A percentile compares a stretch with the other conserved stretches of the same genome.
These are phyloP conservation scores for Scedosporium minutisporum DNA, from an alignment of 2,329 filamentous ascomycete genomes.

Conservation along the genomic window DNA sequence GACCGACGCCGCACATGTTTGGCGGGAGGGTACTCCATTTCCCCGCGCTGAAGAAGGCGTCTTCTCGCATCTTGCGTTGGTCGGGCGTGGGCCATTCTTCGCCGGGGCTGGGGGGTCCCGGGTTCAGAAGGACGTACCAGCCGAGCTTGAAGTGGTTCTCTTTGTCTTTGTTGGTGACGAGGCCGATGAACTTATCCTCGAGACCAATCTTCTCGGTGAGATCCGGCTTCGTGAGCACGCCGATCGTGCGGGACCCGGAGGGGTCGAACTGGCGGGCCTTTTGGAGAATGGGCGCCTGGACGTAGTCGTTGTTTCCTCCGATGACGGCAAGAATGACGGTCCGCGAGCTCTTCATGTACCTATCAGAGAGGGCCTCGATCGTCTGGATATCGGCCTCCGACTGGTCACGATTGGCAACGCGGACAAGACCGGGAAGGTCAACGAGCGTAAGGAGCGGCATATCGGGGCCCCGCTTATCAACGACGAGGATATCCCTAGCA, in stretches of 20 bases:
- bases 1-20: slow-evolving; percentile 35
- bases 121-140: slow-evolving; percentile 43
- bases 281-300: slow-evolving; percentile 40
- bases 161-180: slow-evolving; percentile 39
- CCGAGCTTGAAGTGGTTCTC: slow-evolving; percentile 41
- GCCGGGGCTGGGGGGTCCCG: slow-evolving; percentile 30
- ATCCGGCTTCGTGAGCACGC: slow-evolving; percentile 43
- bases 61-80: slow-evolving; percentile 31
- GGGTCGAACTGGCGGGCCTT: slow-evolving; percentile 43
- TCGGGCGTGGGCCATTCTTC: slow-evolving; percentile 33
- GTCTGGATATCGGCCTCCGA: slow-evolving; percentile 41
- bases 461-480: slow-evolving; percentile 49
- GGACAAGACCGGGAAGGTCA: slow-evolving; percentile 50
- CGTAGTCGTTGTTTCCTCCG: slow-evolving; percentile 45
- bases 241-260: slow-evolving; percentile 37
- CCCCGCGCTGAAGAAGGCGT: slow-evolving; percentile 38
- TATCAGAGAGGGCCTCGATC: slow-evolving; percentile 40
- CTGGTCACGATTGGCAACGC: slow-evolving; percentile 42
- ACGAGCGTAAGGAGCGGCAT: slow-evolving; percentile 52
- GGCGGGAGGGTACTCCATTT: slow-evolving; percentile 39
- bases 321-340: slow-evolving; percentile 48
- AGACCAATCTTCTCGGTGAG: slow-evolving; percentile 43
- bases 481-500: slow-evolving; percentile 43
- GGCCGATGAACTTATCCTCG: slow-evolving; percentile 44
- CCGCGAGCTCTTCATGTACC: slow-evolving; percentile 45